Base-by-base conservation (phyloP, 1,139 yeast genomes). In the Hansenula lynferdii region DNA sequence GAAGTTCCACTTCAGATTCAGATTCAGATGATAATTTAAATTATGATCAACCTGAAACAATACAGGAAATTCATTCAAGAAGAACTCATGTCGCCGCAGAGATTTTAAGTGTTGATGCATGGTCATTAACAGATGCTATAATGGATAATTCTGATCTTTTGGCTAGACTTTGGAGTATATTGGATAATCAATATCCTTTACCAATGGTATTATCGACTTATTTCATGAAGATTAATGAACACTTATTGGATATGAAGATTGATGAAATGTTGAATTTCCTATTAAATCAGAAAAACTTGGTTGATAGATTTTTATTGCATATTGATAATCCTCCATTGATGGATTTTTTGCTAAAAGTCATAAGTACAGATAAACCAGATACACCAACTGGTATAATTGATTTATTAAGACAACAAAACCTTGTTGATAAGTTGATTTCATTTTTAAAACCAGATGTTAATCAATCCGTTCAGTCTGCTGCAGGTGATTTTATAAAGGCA, bases 161-260 rank as follows among this genome's bases (percentile, higher is more conserved):
- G 47, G 76, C 77, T 44, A 77, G 73, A 53, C 66, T 92, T 39
- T 92, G 98, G 98, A 64, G 77, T 20, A 70, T 90, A 18, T 70
- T 92, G 46, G 95, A 86, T 50, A 67, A 65, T 39, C 67, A 69
- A 2, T 68, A 72, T 7, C 82, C 92, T 2, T 65, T 90, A 40
- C 78, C 89, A 29, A 85, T 87, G 49, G 74, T 77, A 43, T 71
- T 85, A 32, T 89, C 96, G 22, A 83, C 95, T 1, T 85, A 84
- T 60, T 89, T 94, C 62, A 87, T 94, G 80, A 90, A 89, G 61
- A 87, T 94, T 48, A 89, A 86, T 69, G 98, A 92, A 60, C 94
- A 90, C 56, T 69, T 92, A 51, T 66, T 92, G 47, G 97, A 89
- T 59, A 86, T 87, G 82, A 90, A 92, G 63, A 36, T 73, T 81